These are phyloP conservation scores for Cystofilobasidium ferigula DNA, from an alignment of 768 basidiomycete genomes.

Conservation along the genomic window DNA sequence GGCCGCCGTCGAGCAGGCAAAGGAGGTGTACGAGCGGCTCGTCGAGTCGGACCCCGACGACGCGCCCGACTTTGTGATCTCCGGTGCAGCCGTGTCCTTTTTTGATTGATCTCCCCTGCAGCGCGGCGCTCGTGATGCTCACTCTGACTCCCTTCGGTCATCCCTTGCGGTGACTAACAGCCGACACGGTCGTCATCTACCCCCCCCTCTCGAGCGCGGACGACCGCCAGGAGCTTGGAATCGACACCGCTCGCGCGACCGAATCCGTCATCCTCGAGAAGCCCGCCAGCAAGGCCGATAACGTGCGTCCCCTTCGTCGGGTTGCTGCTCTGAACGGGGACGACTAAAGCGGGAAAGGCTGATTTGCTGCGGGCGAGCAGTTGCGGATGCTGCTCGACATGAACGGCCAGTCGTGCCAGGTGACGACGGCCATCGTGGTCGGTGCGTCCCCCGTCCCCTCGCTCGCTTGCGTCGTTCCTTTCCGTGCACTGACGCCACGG, in stretches of 20 bases:
- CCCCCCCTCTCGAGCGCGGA: slow-evolving; percentile 43
- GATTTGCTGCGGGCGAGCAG: too few relatives aligned
- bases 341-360: too few relatives aligned
- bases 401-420: slow-evolving; percentile 76
- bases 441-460: slow-evolving; percentile 45
- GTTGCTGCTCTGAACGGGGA: too few relatives aligned
- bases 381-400: slow-evolving; percentile 75
- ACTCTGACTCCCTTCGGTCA: neutral
- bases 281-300: slow-evolving; percentile 61
- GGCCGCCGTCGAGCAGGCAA: slow-evolving; percentile 42
- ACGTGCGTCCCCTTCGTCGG: slow-evolving; percentile 32
- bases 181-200: slow-evolving; percentile 87
- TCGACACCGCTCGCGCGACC: slow-evolving; percentile 13
- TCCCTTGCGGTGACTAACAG: slow-evolving; percentile 41
- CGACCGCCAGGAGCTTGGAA: slow-evolving; percentile 10
- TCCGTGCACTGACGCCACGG: neutral
- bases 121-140: too few relatives aligned
- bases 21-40: slow-evolving; percentile 78
- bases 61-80: slow-evolving; percentile 68
- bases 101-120: too few relatives aligned
- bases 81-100: slow-evolving; percentile 42
- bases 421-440: slow-evolving; percentile 79
- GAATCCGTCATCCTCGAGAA: slow-evolving; percentile 69
- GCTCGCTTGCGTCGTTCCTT: neutral
- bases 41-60: slow-evolving; percentile 58